These are phyloP conservation scores for Yamadazyma trypodendri DNA, from an alignment of 1,139 yeast species.

Conservation along the genomic window DNA sequence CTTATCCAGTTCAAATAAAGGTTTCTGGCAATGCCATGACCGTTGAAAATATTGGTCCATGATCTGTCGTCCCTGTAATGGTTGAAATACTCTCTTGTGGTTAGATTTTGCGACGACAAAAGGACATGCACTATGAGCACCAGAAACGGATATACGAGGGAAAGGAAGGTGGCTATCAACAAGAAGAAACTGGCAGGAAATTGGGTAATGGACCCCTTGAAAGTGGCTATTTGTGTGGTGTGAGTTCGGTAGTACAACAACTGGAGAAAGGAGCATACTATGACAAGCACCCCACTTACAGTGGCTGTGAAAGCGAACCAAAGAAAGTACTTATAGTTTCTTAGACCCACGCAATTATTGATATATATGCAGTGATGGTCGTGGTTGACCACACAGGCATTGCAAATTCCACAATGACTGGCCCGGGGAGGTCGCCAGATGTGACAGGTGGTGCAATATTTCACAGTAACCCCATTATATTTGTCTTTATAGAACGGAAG, in stretches of 20 bases:
- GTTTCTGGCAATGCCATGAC: conserved; percentile 36
- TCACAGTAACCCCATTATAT: conserved; percentile 37
- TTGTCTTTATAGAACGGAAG: conserved; percentile 46
- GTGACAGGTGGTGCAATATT: conserved; percentile 46
- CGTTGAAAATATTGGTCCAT: conserved; percentile 46
- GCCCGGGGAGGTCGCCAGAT: conserved; percentile 49
- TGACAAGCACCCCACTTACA: conserved; percentile 22
- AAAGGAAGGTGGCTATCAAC: conserved; percentile 43
- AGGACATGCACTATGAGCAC: conserved; percentile 54
- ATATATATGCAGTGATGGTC: conserved; percentile 44
- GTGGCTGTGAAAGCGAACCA: conserved; percentile 38
- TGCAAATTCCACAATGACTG: conserved; percentile 44
- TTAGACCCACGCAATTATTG: conserved; percentile 40
- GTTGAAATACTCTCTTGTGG: conserved; percentile 67
- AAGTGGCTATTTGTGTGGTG: conserved; percentile 11
- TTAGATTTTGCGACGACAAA: conserved; percentile 56
- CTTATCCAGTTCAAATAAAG: conserved; percentile 48
- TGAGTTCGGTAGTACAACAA: conserved; percentile 23
- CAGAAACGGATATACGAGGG: conserved; percentile 52
- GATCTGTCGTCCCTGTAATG: conserved; percentile 25
- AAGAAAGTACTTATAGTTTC: conserved; percentile 35
- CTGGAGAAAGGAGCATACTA: conserved; percentile 27
- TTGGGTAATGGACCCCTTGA: conserved; percentile 22
- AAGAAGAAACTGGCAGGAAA: conserved; percentile 50
- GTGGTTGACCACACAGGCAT: conserved; percentile 42